These are phyloP conservation scores for Penicillium nordicum DNA, from an alignment of 2,329 filamentous ascomycete species.

Conservation along the genomic window DNA sequence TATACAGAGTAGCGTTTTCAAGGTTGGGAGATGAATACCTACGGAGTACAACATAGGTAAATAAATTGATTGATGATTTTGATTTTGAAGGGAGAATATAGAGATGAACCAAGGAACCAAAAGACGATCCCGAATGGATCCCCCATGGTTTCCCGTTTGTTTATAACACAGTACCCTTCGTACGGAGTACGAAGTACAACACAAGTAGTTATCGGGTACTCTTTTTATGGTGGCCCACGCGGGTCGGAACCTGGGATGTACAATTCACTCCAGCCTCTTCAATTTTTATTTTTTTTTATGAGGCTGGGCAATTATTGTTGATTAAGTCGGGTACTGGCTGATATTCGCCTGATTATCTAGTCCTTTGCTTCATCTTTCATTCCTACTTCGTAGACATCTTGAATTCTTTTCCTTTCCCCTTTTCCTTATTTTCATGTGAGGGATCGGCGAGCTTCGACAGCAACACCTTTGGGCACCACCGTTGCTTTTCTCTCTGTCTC, in stretches of 20 bases:
- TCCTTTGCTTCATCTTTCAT: slow-evolving; percentile 4
- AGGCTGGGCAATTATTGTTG: slow-evolving; percentile 1
- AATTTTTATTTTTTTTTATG: not conserved
- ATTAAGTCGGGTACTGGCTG: slow-evolving; percentile 1
- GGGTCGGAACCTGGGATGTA: slow-evolving; percentile 2
- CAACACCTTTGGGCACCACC: not conserved
- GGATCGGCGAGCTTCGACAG: slow-evolving; percentile 20
- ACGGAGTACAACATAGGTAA: too few relatives aligned
- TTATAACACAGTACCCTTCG: not conserved
- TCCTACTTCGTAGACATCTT: slow-evolving; percentile 7
- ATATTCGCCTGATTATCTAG: not conserved
- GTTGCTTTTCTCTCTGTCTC: not conserved
- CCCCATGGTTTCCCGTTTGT: not conserved
- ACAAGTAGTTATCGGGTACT: not conserved
- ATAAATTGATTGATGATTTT: too few relatives aligned
- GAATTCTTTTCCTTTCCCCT: slow-evolving; percentile 3
- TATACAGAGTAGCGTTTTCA: not conserved
- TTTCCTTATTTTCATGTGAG: slow-evolving; percentile 23
- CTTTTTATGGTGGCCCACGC: slow-evolving; percentile 1
- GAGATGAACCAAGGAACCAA: slow-evolving; percentile 7
- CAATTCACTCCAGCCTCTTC: slow-evolving; percentile 3
- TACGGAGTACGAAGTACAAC: not conserved
- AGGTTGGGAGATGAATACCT: not conserved
- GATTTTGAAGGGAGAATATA: too few relatives aligned
- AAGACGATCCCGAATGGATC: slow-evolving; percentile 3